phyloP scores from a whole-genome alignment of 1,139 yeast genomes.

The Suhomyces anneliseae region DNA sequence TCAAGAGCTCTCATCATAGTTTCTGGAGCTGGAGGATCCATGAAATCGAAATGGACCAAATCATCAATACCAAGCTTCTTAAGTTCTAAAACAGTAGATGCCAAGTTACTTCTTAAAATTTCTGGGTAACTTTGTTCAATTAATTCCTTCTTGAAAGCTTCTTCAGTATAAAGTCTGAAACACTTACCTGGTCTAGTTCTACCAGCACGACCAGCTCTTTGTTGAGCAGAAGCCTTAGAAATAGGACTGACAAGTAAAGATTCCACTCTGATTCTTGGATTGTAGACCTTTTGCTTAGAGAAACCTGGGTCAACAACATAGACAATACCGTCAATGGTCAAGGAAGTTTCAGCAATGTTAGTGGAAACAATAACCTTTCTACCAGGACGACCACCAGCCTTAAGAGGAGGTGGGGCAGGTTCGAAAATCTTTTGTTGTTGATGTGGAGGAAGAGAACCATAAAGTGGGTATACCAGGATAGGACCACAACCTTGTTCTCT shows the following conservation, averaged over 20 bases:
- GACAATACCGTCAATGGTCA: slow-evolving; percentile 96
- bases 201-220: slow-evolving; percentile 99
- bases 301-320: slow-evolving; percentile 98
- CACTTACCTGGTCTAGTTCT: slow-evolving; percentile 99
- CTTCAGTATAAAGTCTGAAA: slow-evolving; percentile 93
- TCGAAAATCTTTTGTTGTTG: slow-evolving; percentile 93
- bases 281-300: slow-evolving; percentile 93
- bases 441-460: slow-evolving; percentile 94
- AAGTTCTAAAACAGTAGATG: slow-evolving; percentile 88
- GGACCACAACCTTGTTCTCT: slow-evolving; percentile 93
- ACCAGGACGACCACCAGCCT: slow-evolving; percentile 80
- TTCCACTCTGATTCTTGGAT: slow-evolving; percentile 94
- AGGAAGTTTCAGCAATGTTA: slow-evolving; percentile 95
- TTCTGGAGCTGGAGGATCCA: slow-evolving; percentile 99
- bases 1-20: slow-evolving; percentile 99
- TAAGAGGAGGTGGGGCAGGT: slow-evolving; percentile 70
- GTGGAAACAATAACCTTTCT: slow-evolving; percentile 93
- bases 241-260: slow-evolving; percentile 93
- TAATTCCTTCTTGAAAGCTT: slow-evolving; percentile 90
- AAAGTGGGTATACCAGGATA: slow-evolving; percentile 81
- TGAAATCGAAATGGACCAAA: slow-evolving; percentile 94
- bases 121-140: slow-evolving; percentile 96
- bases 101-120: slow-evolving; percentile 83
- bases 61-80: slow-evolving; percentile 95
- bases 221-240: slow-evolving; percentile 96